Conservation (phyloP, 305 asterid species). For the Ilex paraguariensis region DNA sequence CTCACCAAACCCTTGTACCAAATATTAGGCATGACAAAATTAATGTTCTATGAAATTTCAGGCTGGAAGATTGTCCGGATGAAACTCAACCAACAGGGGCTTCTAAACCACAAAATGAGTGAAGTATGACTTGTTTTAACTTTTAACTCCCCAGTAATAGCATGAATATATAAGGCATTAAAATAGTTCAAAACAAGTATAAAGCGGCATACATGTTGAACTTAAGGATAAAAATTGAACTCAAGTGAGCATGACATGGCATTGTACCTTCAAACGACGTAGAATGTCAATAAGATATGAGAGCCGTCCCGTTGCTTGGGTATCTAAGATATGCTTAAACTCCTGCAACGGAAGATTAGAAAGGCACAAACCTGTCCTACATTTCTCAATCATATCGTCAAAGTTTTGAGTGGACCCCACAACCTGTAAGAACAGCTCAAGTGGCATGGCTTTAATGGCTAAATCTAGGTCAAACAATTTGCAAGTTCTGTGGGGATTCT, state of each 20-base stretch:
- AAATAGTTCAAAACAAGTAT: too few species aligned
- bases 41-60: too few species aligned
- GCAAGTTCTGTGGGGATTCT: constrained; percentile 79
- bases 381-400: constrained; percentile 64
- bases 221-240: constrained; percentile 12
- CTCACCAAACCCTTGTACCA: too few species aligned
- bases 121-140: too few species aligned
- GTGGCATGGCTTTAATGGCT: constrained; percentile 76
- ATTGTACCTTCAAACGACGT: constrained; percentile 74
- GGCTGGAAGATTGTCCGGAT: too few species aligned
- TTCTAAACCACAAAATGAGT: too few species aligned
- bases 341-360: constrained; percentile 69
- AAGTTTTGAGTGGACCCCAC: constrained; percentile 65
- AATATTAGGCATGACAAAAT: too few species aligned
- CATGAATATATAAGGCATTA: too few species aligned
- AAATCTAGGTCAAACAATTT: constrained; percentile 60
- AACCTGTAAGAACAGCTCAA: constrained; percentile 81
- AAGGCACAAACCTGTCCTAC: constrained; percentile 58
- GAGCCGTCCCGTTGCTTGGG: constrained; percentile 67
- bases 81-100: too few species aligned
- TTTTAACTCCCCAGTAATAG: too few species aligned
- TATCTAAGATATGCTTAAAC: constrained; percentile 61
- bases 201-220: too few species aligned
- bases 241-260: constrained; percentile 8
- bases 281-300: constrained; percentile 72